Base-by-base conservation (phyloP, 257 asterid species). In the Coffea eugenioides region DNA sequence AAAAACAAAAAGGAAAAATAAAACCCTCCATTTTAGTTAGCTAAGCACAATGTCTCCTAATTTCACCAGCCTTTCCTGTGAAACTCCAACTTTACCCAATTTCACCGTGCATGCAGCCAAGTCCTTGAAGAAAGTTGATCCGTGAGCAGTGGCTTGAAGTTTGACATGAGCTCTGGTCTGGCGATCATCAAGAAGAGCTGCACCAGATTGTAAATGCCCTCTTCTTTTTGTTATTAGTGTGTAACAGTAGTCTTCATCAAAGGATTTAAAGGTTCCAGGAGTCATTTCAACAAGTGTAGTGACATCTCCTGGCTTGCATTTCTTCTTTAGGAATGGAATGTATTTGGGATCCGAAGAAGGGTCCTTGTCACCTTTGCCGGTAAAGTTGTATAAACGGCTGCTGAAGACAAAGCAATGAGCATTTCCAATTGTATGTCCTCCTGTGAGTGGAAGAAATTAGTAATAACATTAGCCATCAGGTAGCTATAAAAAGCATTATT, bases 301-400 rank as follows among this genome's bases (percentile, higher is more conserved):
- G 20, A 64, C 57, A 64, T 91, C 94, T 11, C 75, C 75, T 0
- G 91, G 75, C 13, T 49, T 77, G 82, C 94, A 91, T 41, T 69
- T 84, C 3, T n/a, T 73, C 84, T 79, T 86, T 78, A 91, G 65
- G 0, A 27, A 77, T 2, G 85, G 82, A 0, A 81, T 85, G 80
- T 90, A 90, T 78, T 87, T 81, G 0, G 90, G 77, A 74, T 90
- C 94, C 86, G 90, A 67, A 4, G 87, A 31, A 4, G 93, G 94
- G 77, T 88, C 97, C 21, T 80, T 80, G 79, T 90, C 94, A 4
- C 91, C 92, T 69, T n/a, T 65, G 15, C 94, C 97, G 5, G 97
- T 90, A 88, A 91, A 90, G 84, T 90, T 91, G 88, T 91, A 90
- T 15, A 91, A 57, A 8, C 94, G 89, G 85, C 3, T 74, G 43